Conservation (phyloP, 257 asterid genomes). For the Salvia splendens region DNA sequence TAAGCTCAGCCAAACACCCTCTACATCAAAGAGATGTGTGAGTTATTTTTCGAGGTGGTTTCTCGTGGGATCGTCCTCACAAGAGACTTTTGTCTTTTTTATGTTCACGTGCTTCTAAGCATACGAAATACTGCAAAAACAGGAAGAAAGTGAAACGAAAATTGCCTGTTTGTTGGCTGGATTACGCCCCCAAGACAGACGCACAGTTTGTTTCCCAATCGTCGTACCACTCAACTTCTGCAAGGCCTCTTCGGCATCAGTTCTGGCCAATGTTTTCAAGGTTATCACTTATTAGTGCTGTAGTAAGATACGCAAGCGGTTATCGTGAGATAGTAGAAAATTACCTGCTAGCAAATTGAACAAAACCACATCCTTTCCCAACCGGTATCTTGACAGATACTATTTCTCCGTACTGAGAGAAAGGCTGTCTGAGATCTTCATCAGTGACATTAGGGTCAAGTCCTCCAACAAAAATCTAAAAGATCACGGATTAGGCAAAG, state of each 20-base stretch:
- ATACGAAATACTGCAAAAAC: background rate
- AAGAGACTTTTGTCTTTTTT: no score
- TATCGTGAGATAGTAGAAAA: background rate
- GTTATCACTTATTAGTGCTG: background rate
- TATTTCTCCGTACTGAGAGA: slow-evolving; percentile 80
- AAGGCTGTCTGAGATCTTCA: slow-evolving; percentile 86
- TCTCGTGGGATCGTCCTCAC: no score
- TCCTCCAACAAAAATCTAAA: slow-evolving; percentile 94
- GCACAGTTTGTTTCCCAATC: slow-evolving; percentile 77
- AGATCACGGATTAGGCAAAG: slow-evolving; percentile 34
- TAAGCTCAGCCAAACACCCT: no score
- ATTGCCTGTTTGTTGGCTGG: slow-evolving; percentile 73
- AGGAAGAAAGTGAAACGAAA: background rate
- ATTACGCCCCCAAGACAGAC: slow-evolving; percentile 88
- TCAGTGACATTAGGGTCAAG: slow-evolving; percentile 81
- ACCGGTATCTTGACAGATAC: slow-evolving; percentile 81
- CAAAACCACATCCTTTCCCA: slow-evolving; percentile 95
- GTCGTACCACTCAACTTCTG: slow-evolving; percentile 68
- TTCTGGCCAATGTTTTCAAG: slow-evolving; percentile 37
- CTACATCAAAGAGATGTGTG: no score
- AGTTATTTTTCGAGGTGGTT: no score
- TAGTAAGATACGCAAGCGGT: background rate
- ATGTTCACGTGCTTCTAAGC: background rate
- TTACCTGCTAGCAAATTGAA: slow-evolving; percentile 83
- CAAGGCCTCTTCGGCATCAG: slow-evolving; percentile 78